These are phyloP conservation scores for Trametes maxima DNA, from an alignment of 768 basidiomycete species.

Conservation along the genomic window DNA sequence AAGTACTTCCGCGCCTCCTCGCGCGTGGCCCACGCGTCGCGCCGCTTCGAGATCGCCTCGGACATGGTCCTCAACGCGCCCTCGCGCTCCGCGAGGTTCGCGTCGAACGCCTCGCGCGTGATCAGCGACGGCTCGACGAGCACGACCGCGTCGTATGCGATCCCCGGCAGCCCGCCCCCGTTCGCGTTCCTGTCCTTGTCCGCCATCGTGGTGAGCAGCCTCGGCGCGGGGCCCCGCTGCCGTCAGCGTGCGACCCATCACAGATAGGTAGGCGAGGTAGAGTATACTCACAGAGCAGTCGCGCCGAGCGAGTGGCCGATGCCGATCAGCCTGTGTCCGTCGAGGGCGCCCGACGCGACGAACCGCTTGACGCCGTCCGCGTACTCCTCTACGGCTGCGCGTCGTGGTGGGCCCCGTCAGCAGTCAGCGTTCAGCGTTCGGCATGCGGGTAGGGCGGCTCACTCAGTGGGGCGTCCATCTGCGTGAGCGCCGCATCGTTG, in stretches of 20 bases:
- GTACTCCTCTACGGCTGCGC: constrained; percentile 16
- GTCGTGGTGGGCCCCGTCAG: background rate
- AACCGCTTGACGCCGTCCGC: constrained; percentile 13
- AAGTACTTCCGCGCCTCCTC: constrained; percentile 17
- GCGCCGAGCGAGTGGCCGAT: constrained; percentile 21
- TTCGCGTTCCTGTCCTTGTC: no score
- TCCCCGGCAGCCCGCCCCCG: background rate
- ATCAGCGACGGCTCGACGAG: constrained; percentile 20
- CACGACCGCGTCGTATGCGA: constrained; percentile 10
- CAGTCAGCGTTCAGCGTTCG: no score
- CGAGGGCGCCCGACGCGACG: background rate
- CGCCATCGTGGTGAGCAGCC: constrained; percentile 4
- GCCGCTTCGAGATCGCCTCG: constrained; percentile 10
- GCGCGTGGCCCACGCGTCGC: constrained; percentile 11
- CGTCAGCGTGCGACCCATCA: background rate
- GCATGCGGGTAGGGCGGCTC: no score
- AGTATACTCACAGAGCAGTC: constrained; percentile 9
- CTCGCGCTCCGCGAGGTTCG: constrained; percentile 3
- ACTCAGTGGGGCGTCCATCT: background rate
- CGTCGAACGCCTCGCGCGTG: constrained; percentile 12
- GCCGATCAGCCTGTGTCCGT: constrained; percentile 15
- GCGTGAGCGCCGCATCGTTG: constrained; percentile 6
- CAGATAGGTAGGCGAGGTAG: no score
- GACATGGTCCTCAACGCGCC: constrained; percentile 3
- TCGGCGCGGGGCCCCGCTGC: background rate